Percentiles rank a stretch among this genome's conserved stretches.
phyloP scores from a whole-genome alignment of 2,329 filamentous ascomycete genomes.

The Leptographium radiaticola region DNA sequence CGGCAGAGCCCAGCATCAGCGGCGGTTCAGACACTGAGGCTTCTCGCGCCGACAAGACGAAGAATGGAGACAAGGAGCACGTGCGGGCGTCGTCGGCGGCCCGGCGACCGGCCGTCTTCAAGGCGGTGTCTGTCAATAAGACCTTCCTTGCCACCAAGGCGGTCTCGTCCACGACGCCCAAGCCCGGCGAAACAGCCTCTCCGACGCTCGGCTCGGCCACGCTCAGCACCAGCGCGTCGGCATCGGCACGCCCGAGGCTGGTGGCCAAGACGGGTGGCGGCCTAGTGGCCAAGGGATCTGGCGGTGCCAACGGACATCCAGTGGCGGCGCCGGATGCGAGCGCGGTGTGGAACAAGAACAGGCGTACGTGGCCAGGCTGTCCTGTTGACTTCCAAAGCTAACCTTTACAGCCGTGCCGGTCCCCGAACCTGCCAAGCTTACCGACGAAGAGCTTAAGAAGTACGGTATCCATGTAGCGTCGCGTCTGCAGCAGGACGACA shows the following conservation, averaged over 20 bases:
- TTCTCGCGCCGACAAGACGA: slow-evolving; percentile 39
- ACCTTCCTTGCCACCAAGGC: slow-evolving; percentile 68
- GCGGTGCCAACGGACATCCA: slow-evolving; percentile 40
- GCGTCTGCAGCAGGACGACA: slow-evolving; percentile 62
- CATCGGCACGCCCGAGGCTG: slow-evolving; percentile 50
- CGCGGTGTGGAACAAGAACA: slow-evolving; percentile 82
- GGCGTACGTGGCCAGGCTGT: slow-evolving; percentile 41
- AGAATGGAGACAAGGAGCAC: slow-evolving; percentile 46
- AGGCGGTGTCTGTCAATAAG: slow-evolving; percentile 75
- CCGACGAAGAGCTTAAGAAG: slow-evolving; percentile 76
- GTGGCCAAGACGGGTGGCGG: slow-evolving; percentile 57
- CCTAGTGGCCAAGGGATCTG: slow-evolving; percentile 29
- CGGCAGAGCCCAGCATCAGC: slow-evolving; percentile 55
- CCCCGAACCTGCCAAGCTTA: slow-evolving; percentile 67
- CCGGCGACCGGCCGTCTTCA: slow-evolving; percentile 70
- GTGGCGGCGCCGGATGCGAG: slow-evolving; percentile 54
- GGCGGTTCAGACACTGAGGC: slow-evolving; percentile 68
- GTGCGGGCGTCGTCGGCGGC: slow-evolving; percentile 43
- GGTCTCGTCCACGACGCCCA: slow-evolving; percentile 28
- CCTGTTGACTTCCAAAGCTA: too few relatives aligned
- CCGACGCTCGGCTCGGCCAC: slow-evolving; percentile 27
- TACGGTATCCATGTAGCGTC: slow-evolving; percentile 78
- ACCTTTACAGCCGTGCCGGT: slow-evolving; percentile 49
- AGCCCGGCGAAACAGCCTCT: slow-evolving; percentile 36
- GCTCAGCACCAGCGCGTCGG: slow-evolving; percentile 31